phyloP scores from a whole-genome alignment of 2,329 filamentous ascomycete genomes.

The Colletotrichum endophyticum region DNA sequence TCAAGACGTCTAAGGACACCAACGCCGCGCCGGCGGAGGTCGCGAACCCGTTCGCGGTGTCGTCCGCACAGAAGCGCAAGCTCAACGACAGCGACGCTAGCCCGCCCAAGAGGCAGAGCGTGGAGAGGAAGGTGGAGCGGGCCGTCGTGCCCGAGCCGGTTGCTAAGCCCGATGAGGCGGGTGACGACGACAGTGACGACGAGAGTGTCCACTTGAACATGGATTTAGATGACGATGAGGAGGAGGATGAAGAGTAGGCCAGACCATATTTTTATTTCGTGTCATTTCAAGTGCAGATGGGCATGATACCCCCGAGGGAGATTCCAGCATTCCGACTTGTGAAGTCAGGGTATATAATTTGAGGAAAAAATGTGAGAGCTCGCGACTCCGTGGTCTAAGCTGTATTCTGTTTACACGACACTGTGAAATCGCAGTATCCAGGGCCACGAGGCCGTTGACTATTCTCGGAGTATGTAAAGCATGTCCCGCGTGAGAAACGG shows the following conservation, averaged over 20 bases:
- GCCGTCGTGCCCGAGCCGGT: background rate
- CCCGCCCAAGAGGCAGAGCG: conserved; percentile 27
- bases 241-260: conserved; percentile 29
- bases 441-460: background rate
- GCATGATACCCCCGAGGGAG: conserved; percentile 14
- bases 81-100: conserved; percentile 32
- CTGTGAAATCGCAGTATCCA: conserved; percentile 12
- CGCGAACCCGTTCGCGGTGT: conserved; percentile 1
- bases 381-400: background rate
- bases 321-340: background rate
- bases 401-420: conserved; percentile 14
- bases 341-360: background rate
- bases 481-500: background rate
- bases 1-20: conserved; percentile 28
- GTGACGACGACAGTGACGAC: conserved; percentile 53
- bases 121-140: conserved; percentile 7
- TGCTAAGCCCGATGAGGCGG: conserved; percentile 26
- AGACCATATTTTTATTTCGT: background rate
- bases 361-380: background rate
- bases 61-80: conserved; percentile 45
- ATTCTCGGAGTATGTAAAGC: background rate
- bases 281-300: background rate
- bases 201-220: conserved; percentile 65
- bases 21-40: conserved; percentile 22
- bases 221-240: conserved; percentile 59